A percentile compares a stretch with the other conserved stretches of the same genome.
Conservation (phyloP, 306 rosid species). For the Echinosophora koreensis region DNA sequence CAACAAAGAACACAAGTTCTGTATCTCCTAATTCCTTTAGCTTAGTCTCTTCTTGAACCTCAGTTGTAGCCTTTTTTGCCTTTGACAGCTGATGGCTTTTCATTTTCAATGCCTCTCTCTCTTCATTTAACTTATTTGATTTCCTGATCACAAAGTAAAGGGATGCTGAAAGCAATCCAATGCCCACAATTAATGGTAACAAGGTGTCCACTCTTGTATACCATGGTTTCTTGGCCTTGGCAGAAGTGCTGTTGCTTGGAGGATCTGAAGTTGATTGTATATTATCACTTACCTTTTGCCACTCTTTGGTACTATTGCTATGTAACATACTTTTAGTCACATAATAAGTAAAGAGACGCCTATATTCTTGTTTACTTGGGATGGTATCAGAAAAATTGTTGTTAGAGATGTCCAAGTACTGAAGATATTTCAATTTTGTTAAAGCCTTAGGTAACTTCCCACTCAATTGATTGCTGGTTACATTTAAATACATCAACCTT, state of each 20-base stretch:
- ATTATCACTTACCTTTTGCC: conserved; percentile 18
- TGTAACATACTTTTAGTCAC: conserved; percentile 32
- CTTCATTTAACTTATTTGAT: conserved; percentile 26
- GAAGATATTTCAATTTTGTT: conserved; percentile 55
- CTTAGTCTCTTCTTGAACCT: conserved; percentile 45
- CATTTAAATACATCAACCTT: conserved; percentile 60
- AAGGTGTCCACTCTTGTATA: background rate
- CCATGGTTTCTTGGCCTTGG: background rate
- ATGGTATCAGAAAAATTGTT: conserved; percentile 52
- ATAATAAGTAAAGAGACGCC: conserved; percentile 5
- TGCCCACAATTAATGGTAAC: conserved; percentile 39
- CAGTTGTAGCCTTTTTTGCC: conserved; percentile 20
- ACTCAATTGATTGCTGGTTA: conserved; percentile 61
- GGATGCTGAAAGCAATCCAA: conserved; percentile 44
- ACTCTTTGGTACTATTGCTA: background rate
- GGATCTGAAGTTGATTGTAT: conserved; percentile 32
- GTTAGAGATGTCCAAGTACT: conserved; percentile 61
- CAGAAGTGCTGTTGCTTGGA: background rate
- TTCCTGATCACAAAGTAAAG: conserved; percentile 50
- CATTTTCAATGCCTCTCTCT: conserved; percentile 30
- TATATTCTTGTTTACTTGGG: conserved; percentile 43
- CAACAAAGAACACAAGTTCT: conserved; percentile 79
- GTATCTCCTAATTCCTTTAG: conserved; percentile 27
- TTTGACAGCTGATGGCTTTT: conserved; percentile 50
- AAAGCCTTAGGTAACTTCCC: conserved; percentile 67